Evolutionary conservation across 345 rosid genomes (phyloP), one percentile per base, ranked within the genome.

Genomic region (Salix purpurea): DNA sequence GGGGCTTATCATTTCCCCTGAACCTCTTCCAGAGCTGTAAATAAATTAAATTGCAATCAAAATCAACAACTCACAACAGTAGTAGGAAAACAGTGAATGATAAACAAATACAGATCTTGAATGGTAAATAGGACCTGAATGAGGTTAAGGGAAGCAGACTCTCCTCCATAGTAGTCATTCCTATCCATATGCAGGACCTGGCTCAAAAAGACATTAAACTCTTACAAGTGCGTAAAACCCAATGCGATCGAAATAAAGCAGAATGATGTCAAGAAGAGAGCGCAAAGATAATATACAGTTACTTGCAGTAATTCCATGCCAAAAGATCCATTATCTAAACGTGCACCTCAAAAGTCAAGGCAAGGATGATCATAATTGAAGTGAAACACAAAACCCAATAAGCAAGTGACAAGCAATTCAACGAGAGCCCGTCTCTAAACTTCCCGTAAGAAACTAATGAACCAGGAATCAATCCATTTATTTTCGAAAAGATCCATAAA

Each of bases 111-210:
- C 1, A 73, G 28, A 68, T 14, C 28, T 39, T 14, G 1, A 54
- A 66, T 28, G 30, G 52, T 70, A 78, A 8, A 46, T 32, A 42
- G 39, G 76, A 96, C 99, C 99, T 96, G 97, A 84, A 85, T 84
- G 79, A 96, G 98, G 82, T 94, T 96, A 58, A 96, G 97, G 1
- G 98, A 96, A n/a, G 98, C 87, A 72, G 98, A 91, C 84, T 96
- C 99, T 75, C 97, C 99, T 79, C 99, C 99, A 67, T 92, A 93
- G 77, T 96, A 93, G 79, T 93, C 99, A 83, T 93, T 93, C 79
- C 96, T 90, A 81, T 96, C 99, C 98, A 96, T 96, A 84, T 96
- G 99, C 87, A 96, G 91, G 42, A 94, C 98, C 99, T 96, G 84
- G 60, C 26, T 64, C 50, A 36, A 6, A 4, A 36, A 64, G 52